Evolutionary conservation across 1,284 basidiomycete species (phyloP), one percentile per base, ranked within the genome.

Genomic region (Sanghuangporus weigelae): DNA sequence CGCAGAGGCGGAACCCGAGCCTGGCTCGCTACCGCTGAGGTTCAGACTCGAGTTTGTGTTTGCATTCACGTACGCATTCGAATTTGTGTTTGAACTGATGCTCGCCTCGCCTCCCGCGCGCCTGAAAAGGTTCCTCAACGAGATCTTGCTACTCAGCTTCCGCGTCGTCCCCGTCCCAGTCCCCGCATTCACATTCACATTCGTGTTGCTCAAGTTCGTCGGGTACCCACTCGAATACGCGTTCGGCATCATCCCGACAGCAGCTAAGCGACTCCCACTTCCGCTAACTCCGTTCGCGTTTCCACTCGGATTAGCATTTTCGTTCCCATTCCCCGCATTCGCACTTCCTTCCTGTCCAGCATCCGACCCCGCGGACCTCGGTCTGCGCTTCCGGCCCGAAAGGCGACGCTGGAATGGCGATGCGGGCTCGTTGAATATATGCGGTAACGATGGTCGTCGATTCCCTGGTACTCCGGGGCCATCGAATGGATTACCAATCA

Each of bases 81-180:
- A 16, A n/a, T 23, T 36, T 23, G 35, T 44, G 26, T 31, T 46
- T 19, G 44, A 16, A 46, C 21, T 46, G 26, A 31, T 3, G 26
- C 26, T 31, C 44, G 44, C 7, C 7, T 55, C 44, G 12, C 26
- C 60, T 14, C 36, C 56, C 35, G 50, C 57, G 5, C 57, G 44
- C n/a, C 59, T 26, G 44, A 66, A 66, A 23, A 66, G 51, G 36
- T 66, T 62, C 36, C 50, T 21, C 40, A 66, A 42, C 1, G 64
- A 66, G 16, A 66, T 56, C 44, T 66, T 66, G 51, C 61, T 66
- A 21, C 61, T 56, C 49, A 66, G 51, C 57, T 63, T 62, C 31
- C 64, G 60, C 19, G 48, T 19, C 7, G 35, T 31, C 8, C 12
- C 35, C 31, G 60, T 35, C 26, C 26, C 23, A 16, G 59, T 56